Evolutionary conservation across 2,329 filamentous ascomycete genomes (phyloP), one percentile per base, ranked within the genome.

Genomic region (Penicillium nordicum): DNA sequence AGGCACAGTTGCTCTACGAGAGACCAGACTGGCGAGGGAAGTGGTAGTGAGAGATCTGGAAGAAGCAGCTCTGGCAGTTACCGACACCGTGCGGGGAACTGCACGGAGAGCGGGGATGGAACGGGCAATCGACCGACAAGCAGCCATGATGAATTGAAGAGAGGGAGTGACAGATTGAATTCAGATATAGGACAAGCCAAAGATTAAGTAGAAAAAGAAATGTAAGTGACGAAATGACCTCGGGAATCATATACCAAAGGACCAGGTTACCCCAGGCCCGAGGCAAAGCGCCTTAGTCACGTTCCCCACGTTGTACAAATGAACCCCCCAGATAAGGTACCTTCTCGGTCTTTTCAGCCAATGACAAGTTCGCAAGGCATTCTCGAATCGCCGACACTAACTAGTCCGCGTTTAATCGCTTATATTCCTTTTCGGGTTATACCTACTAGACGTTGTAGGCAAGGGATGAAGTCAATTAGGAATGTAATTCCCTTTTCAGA

Each of bases 51-150:
- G 62, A 55, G 66, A 63, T 38, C 70, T 64, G 37, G 63, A 57
- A 25, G 63, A 60, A 52, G 61, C 60, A 50, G 63, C 63, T 57
- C 68, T 67, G 52, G 68, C 60, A 63, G 64, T 61, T 45, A 69
- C 53, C 32, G 66, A 57, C 56, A 38, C 47, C 34, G 67, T 73
- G 71, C 71, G 71, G 72, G 72, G 72, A 69, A 67, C 62, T 55
- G 66, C 68, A 64, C 68, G 70, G 64, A 76, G 71, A 66, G 73
- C 64, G 68, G 74, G 72, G 67, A 75, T 64, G 54, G 71, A 71
- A 50, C 69, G 67, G 57, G 67, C 61, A 58, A 74, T 55, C 45
- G 72, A 73, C 64, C 70, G 72, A 62, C 70, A 65, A 64, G 72
- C 70, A 63, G 72, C 72, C 72, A 75, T 75, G 47, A 50, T 71